Percentiles rank a stretch among this genome's conserved stretches.
phyloP scores from a whole-genome alignment of 495 filamentous ascomycete genomes.

The Aspergillus panamensis region DNA sequence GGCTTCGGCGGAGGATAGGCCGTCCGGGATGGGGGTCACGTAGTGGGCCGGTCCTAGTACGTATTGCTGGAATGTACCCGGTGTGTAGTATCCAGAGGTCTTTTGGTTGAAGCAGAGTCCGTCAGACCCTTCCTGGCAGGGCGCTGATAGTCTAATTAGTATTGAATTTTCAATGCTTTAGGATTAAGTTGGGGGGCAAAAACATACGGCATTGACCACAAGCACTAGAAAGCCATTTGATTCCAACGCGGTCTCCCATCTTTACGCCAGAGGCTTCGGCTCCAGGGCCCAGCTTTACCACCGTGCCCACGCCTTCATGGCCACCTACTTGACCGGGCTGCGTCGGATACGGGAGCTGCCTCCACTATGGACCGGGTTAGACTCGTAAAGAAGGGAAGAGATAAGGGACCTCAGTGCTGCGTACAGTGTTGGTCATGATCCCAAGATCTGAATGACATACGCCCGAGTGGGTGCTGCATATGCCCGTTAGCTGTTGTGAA shows the following conservation, averaged over 20 bases:
- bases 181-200: background rate
- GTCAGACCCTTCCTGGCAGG: slow-evolving; percentile 58
- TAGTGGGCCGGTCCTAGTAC: slow-evolving; percentile 61
- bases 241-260: slow-evolving; percentile 62
- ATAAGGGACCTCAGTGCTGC: background rate
- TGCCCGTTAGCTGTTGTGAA: slow-evolving; percentile 15
- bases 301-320: slow-evolving; percentile 58
- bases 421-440: slow-evolving; percentile 55
- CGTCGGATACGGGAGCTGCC: slow-evolving; percentile 57
- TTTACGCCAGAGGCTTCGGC: slow-evolving; percentile 53
- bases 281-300: slow-evolving; percentile 57
- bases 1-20: slow-evolving; percentile 52
- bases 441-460: slow-evolving; percentile 67
- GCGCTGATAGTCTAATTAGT: slow-evolving; percentile 21
- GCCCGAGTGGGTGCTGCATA: slow-evolving; percentile 58
- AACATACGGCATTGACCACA: slow-evolving; percentile 48
- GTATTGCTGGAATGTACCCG: slow-evolving; percentile 73
- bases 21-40: slow-evolving; percentile 67
- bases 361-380: slow-evolving; percentile 39
- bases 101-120: slow-evolving; percentile 56
- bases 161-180: background rate
- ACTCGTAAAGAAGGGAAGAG: background rate
- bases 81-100: slow-evolving; percentile 53
- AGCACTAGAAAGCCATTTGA: slow-evolving; percentile 52
- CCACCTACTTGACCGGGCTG: slow-evolving; percentile 63